These are phyloP conservation scores for Melocanna baccifera DNA, from an alignment of 176 grass and related monocot genomes.

Conservation along the genomic window DNA sequence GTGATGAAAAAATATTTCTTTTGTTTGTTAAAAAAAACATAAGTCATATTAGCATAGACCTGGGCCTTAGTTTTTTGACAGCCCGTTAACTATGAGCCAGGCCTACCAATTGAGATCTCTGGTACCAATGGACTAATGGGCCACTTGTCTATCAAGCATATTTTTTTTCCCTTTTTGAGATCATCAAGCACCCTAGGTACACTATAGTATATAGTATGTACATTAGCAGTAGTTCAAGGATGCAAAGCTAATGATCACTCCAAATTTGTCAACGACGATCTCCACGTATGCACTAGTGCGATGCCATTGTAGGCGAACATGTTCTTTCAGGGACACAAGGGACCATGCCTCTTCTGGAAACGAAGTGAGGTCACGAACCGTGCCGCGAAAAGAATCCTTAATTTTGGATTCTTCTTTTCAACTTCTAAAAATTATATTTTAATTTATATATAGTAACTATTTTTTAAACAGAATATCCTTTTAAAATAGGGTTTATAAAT, in stretches of 20 bases:
- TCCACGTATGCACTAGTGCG: neutral
- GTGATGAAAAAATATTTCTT: rapidly evolving
- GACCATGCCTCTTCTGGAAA: neutral
- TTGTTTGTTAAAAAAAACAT: too few relatives aligned
- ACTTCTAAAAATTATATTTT: too few relatives aligned
- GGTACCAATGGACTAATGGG: neutral
- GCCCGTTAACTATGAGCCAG: neutral
- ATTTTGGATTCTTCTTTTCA: too few relatives aligned
- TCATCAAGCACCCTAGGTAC: neutral
- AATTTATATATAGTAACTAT: too few relatives aligned
- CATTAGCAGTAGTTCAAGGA: too few relatives aligned
- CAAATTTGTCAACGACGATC: too few relatives aligned
- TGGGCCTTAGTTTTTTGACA: neutral
- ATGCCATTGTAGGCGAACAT: neutral
- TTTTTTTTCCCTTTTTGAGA: neutral
- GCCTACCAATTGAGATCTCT: neutral
- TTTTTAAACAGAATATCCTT: too few relatives aligned
- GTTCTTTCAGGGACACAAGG: neutral
- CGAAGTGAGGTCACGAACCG: neutral
- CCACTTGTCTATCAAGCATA: neutral
- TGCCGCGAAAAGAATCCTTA: too few relatives aligned
- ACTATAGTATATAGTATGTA: too few relatives aligned
- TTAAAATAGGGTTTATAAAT: too few relatives aligned
- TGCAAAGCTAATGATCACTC: too few relatives aligned
- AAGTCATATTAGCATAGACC: too few relatives aligned